A percentile compares a stretch with the other conserved stretches of the same genome.
phyloP scores from a whole-genome alignment of 1,284 basidiomycete species.

The Sporisorium iseilematis-ciliati region DNA sequence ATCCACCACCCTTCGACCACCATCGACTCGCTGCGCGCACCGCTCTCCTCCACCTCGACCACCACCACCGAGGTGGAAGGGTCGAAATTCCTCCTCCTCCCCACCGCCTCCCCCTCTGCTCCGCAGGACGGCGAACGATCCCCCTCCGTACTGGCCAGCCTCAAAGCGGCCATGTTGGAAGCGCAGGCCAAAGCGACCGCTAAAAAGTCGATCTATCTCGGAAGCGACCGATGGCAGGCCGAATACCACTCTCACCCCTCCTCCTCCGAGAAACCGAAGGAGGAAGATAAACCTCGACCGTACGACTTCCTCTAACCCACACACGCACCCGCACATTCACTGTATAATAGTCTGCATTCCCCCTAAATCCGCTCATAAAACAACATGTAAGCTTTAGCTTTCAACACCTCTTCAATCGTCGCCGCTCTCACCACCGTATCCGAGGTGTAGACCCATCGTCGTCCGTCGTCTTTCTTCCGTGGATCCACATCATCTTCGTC shows the following conservation, averaged over 20 bases:
- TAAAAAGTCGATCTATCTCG: conserved; percentile 39
- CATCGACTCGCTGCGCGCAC: conserved; percentile 3
- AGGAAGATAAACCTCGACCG: conserved; percentile 7
- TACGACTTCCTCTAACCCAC: conserved; percentile 24
- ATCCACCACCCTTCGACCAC: conserved; percentile 2
- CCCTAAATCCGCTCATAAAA: conserved; percentile 78
- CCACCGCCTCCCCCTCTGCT: not conserved
- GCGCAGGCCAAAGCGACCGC: conserved; percentile 31
- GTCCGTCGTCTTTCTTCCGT: conserved; percentile 54
- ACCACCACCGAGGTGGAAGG: not conserved
- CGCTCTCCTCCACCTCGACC: not conserved
- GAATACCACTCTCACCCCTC: conserved; percentile 11
- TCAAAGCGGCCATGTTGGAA: conserved; percentile 46
- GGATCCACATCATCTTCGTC: conserved; percentile 42
- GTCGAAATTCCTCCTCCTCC: conserved; percentile 14
- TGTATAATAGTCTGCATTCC: conserved; percentile 6
- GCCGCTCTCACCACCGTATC: conserved; percentile 83
- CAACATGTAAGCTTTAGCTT: conserved; percentile 89
- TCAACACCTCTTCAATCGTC: conserved; percentile 86
- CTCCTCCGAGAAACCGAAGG: not conserved
- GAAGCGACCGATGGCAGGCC: conserved; percentile 20
- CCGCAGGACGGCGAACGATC: conserved; percentile 22
- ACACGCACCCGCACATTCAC: not conserved
- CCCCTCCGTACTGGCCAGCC: conserved; percentile 22
- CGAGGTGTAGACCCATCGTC: conserved; percentile 89